Base-by-base conservation (phyloP, 1,139 yeast species). In the Hemisphaericaspora lyxosophila region DNA sequence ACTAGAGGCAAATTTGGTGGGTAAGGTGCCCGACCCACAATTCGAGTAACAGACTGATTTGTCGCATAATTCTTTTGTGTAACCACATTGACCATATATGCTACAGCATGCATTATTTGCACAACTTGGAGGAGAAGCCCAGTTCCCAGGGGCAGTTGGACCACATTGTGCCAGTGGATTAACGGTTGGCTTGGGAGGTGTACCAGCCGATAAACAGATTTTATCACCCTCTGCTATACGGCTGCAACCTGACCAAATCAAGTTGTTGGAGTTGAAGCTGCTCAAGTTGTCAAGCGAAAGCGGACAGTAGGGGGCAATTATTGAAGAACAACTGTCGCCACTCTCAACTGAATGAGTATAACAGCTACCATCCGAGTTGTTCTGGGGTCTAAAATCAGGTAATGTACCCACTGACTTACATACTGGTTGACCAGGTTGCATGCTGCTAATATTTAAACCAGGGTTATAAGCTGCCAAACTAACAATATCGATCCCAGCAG, bases 51-150 rank as follows among this genome's bases (percentile, higher is more conserved):
- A 52, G 2, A 49, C 49, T 11, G 42, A 31, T 9, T 53, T 44
- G 7, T 33, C 45, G 36, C 56, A 52, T 32, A 35, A 48, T 2
- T 42, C 49, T 3, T 49, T 26, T 9, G 51, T 46, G 11, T 26
- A 23, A 4, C 54, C 55, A 44, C 55, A 52, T 33, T 15, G 42
- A n/a, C 48, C 36, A 22, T 24, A 20, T 4, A 24, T 46, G 41
- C 48, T 44, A 38, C 56, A 51, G 35, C 56, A 52, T 5, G 53
- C 54, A 35, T 48, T 45, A 35, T 48, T 44, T 9, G 53, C 49
- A 31, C 53, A 49, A 12, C 34, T 34, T 1, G 47, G 17, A 5
- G 36, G 36, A 7, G 32, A 18, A 11, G 36, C 16, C 36, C 36
- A 34, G 2, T 26, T 8, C 11, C 48, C 51, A 14, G 52, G 50